phyloP scores from a whole-genome alignment of 1,139 yeast species.

The Nakaseomyces sp. region DNA sequence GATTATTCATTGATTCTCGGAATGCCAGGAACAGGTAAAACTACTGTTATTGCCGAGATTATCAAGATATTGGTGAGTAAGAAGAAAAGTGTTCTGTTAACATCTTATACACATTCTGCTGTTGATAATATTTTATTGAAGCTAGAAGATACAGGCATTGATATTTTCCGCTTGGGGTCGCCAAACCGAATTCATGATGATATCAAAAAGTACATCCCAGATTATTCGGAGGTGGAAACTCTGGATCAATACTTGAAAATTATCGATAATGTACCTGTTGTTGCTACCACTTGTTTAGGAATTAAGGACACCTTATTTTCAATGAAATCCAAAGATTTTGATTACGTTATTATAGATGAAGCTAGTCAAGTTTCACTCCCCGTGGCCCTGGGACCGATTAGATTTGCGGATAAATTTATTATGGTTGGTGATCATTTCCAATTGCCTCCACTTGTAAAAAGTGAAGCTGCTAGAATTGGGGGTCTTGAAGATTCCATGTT shows the following conservation, averaged over 20 bases:
- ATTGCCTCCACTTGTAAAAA: conserved; percentile 73
- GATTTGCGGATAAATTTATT: conserved; percentile 68
- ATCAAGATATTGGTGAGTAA: conserved; percentile 51
- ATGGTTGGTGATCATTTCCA: conserved; percentile 95
- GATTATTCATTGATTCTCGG: conserved; percentile 82
- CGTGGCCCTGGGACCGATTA: conserved; percentile 75
- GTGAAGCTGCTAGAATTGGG: conserved; percentile 43
- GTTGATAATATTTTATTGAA: conserved; percentile 86
- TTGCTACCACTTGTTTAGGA: conserved; percentile 85
- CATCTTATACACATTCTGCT: conserved; percentile 92
- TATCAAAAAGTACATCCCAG: conserved; percentile 47
- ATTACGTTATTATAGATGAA: conserved; percentile 91
- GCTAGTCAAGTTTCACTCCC: conserved; percentile 95
- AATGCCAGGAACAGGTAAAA: conserved; percentile 99
- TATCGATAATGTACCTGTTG: conserved; percentile 56
- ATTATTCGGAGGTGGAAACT: conserved; percentile 35
- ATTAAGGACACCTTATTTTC: conserved; percentile 51
- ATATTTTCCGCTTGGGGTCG: conserved; percentile 52
- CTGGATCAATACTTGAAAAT: conserved; percentile 39
- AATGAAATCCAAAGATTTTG: conserved; percentile 49
- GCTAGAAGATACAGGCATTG: conserved; percentile 42
- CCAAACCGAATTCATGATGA: conserved; percentile 52
- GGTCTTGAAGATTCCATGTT: conserved; percentile 80
- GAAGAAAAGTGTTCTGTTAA: conserved; percentile 55
- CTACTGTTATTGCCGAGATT: conserved; percentile 78